These are phyloP conservation scores for Cryptococcus sp. DNA, from an alignment of 1,284 basidiomycete genomes.

Conservation along the genomic window DNA sequence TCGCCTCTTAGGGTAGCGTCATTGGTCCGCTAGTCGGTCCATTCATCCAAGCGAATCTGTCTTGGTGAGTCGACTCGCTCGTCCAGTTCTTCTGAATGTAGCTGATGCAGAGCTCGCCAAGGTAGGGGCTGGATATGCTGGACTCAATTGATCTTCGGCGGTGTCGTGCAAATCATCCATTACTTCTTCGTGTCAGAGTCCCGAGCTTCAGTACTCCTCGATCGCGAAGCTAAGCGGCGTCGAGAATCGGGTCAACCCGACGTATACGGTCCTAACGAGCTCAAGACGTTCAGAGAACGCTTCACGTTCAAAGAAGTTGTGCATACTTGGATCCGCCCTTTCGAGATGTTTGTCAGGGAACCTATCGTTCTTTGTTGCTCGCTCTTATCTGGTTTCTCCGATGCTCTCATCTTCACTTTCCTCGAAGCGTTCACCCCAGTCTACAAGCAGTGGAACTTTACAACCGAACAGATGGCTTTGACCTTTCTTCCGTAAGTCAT, in stretches of 20 bases:
- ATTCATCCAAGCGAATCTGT: slow-evolving; percentile 50
- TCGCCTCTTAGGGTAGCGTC: slow-evolving; percentile 40
- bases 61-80: slow-evolving; percentile 45
- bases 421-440: slow-evolving; percentile 52
- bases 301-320: slow-evolving; percentile 49
- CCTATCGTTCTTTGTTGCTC: slow-evolving; percentile 55
- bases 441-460: slow-evolving; percentile 53
- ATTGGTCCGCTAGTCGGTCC: slow-evolving; percentile 60
- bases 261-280: slow-evolving; percentile 53
- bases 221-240: slow-evolving; percentile 50
- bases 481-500: slow-evolving; percentile 44
- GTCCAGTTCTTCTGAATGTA: neutral
- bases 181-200: slow-evolving; percentile 54
- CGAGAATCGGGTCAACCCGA: slow-evolving; percentile 44
- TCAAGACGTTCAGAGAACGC: slow-evolving; percentile 38
- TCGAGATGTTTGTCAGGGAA: slow-evolving; percentile 41
- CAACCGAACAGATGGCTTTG: slow-evolving; percentile 42
- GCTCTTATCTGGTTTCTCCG: slow-evolving; percentile 53
- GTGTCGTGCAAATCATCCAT: slow-evolving; percentile 50
- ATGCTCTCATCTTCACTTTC: slow-evolving; percentile 54
- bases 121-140: slow-evolving; percentile 48
- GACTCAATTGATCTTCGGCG: slow-evolving; percentile 54
- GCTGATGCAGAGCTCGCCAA: no score
- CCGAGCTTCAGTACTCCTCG: slow-evolving; percentile 50
- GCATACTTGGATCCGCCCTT: slow-evolving; percentile 48